Conservation (phyloP, 2,329 filamentous ascomycete species). For the Ceratocystis smalleyi region DNA sequence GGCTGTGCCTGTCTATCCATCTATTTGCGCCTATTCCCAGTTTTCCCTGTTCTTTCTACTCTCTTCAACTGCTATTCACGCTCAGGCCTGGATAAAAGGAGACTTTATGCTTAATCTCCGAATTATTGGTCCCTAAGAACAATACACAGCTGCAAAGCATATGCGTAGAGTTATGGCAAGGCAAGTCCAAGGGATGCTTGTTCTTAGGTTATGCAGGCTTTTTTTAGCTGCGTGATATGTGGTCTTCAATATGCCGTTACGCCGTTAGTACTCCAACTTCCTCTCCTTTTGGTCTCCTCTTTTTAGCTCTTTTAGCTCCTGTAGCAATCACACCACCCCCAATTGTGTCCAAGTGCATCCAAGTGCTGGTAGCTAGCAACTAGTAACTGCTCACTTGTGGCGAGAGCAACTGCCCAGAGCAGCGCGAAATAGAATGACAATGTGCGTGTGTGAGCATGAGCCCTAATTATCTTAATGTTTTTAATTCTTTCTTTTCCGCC, state of each 20-base stretch:
- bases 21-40: neutral
- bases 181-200: neutral
- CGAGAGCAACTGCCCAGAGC: neutral
- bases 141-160: neutral
- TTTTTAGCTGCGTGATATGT: neutral
- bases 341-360: no score
- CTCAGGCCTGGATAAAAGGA: neutral
- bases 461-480: neutral
- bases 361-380: no score
- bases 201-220: neutral
- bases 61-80: neutral
- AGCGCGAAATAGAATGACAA: neutral
- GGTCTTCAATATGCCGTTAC: neutral
- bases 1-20: neutral
- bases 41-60: neutral
- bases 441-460: neutral
- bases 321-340: neutral
- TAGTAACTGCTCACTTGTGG: neutral
- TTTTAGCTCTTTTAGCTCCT: neutral
- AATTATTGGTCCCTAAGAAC: neutral
- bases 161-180: neutral
- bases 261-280: neutral
- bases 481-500: neutral
- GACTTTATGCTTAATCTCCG: conserved; percentile 2
- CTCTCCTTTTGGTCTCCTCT: neutral